phyloP scores from a whole-genome alignment of 108 stramenopile genomes.

The Aurantiochytrium sp. region DNA sequence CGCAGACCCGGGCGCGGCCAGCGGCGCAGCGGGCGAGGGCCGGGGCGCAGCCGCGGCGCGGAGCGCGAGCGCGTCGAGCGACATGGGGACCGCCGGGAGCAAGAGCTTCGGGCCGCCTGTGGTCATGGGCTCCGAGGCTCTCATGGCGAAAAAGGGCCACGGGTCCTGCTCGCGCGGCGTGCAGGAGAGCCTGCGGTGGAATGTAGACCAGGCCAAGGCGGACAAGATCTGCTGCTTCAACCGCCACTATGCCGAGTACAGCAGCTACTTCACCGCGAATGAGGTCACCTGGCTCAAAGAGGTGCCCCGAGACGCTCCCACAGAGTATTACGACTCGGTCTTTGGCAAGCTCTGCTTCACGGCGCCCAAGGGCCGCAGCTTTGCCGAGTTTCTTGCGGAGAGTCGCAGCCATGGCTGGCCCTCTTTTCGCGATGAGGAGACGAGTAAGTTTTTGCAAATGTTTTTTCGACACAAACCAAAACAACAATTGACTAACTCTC shows the following conservation, averaged over 20 bases:
- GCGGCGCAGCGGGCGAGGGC: background rate
- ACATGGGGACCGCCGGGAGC: background rate
- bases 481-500: background rate
- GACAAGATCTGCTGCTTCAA: slow-evolving; percentile 82
- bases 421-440: slow-evolving; percentile 72
- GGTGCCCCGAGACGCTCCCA: slow-evolving; percentile 38
- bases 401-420: slow-evolving; percentile 65
- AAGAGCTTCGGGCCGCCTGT: slow-evolving; percentile 55
- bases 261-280: slow-evolving; percentile 66
- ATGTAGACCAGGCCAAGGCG: slow-evolving; percentile 56
- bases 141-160: slow-evolving; percentile 70
- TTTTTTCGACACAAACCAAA: background rate
- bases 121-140: slow-evolving; percentile 72
- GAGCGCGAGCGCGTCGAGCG: background rate
- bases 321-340: slow-evolving; percentile 67
- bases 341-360: slow-evolving; percentile 65
- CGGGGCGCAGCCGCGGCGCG: background rate
- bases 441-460: background rate
- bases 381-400: slow-evolving; percentile 65
- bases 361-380: slow-evolving; percentile 60
- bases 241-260: slow-evolving; percentile 72
- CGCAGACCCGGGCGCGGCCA: too few relatives aligned
- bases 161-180: slow-evolving; percentile 65
- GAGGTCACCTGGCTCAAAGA: slow-evolving; percentile 51
- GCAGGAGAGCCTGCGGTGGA: slow-evolving; percentile 60